A percentile compares a stretch with the other conserved stretches of the same genome.
Conservation (phyloP, 1,284 basidiomycete genomes). For the Peniophora sp. region DNA sequence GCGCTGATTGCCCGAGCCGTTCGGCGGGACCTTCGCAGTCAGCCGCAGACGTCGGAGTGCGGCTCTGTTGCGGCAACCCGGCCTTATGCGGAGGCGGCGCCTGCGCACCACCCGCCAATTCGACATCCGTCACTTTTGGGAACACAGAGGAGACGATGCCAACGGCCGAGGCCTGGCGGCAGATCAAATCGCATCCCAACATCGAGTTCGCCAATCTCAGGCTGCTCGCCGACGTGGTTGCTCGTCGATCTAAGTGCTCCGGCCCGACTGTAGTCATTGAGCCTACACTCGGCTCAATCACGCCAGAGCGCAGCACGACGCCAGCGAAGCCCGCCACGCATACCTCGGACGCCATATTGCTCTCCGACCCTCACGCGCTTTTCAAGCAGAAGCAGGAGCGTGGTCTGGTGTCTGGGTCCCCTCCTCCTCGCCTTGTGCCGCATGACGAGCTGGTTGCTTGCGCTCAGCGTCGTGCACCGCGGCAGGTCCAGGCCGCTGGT, state of each 20-base stretch:
- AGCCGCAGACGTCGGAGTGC: conserved; percentile 5
- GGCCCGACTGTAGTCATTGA: conserved; percentile 65
- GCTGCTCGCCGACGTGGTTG: conserved; percentile 82
- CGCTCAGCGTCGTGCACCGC: conserved; percentile 46
- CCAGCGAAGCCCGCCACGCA: conserved; percentile 13
- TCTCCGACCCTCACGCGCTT: conserved; percentile 46
- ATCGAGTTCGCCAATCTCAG: conserved; percentile 75
- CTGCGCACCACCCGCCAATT: background rate
- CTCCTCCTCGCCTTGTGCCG: conserved; percentile 44
- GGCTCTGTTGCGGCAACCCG: conserved; percentile 21
- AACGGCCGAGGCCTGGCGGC: conserved; percentile 79
- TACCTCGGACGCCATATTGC: conserved; percentile 24
- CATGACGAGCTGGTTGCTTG: conserved; percentile 54
- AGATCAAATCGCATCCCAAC: conserved; percentile 84
- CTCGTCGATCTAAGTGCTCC: conserved; percentile 70
- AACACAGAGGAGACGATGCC: conserved; percentile 52
- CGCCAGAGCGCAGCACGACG: conserved; percentile 33
- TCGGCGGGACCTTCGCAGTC: conserved; percentile 9
- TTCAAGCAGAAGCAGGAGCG: conserved; percentile 39
- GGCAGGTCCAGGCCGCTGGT: conserved; percentile 71
- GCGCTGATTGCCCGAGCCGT: conserved; percentile 44
- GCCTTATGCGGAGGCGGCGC: conserved; percentile 13
- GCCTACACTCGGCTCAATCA: conserved; percentile 43
- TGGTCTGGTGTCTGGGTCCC: conserved; percentile 30
- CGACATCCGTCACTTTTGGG: conserved; percentile 6